Evolutionary conservation across 768 basidiomycete genomes (phyloP), one percentile per base, ranked within the genome.

Genomic region (Termitomyces heimii): DNA sequence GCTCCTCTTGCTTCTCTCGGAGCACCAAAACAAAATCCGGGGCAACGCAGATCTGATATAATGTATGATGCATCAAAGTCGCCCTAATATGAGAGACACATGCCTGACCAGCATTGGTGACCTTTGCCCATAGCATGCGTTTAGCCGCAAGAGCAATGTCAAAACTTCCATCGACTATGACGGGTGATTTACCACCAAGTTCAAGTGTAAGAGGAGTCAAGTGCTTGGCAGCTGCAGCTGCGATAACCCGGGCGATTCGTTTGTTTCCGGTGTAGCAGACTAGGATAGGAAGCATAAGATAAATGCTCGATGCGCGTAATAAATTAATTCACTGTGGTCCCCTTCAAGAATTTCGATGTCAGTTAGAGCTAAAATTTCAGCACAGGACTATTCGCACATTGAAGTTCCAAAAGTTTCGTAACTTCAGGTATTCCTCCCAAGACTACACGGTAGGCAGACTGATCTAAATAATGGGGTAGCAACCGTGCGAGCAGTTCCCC

Each of bases 61-160:
- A 67, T 53, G 77, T 76, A 55, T 20, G 60, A 62, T 13, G 12
- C 13, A n/a, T 31, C 53, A 24, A 26, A 31, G 10, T 12, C 28
- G 22, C 2, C 14, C 46, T 28, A 13, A 29, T 29, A 29, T 8
- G 6, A 12, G 28, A 9, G 42, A 35, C 8, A 44, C 16, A 50
- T 67, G 75, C 82, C 76, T 88, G 88, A 9, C 89, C 89, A 2
- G 81, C 75, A 60, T 90, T 89, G 56, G 70, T 74, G 9, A 72
- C 71, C 68, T 89, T 90, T 1, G 83, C 88, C 79, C 81, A 86
- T 28, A 88, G 68, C 34, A 88, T 77, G 8, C 88, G 79, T 63
- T 79, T 82, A 3, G 87, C 89, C 0, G 82, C 79, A 32, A 85
- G 58, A 5, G 55, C 49, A 14, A 70, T 51, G 37, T 70, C 70